A percentile compares a stretch with the other conserved stretches of the same genome.
Evolutionary conservation across 805 yeast genomes (phyloP).

Genomic region (Komagataella ulmi): DNA sequence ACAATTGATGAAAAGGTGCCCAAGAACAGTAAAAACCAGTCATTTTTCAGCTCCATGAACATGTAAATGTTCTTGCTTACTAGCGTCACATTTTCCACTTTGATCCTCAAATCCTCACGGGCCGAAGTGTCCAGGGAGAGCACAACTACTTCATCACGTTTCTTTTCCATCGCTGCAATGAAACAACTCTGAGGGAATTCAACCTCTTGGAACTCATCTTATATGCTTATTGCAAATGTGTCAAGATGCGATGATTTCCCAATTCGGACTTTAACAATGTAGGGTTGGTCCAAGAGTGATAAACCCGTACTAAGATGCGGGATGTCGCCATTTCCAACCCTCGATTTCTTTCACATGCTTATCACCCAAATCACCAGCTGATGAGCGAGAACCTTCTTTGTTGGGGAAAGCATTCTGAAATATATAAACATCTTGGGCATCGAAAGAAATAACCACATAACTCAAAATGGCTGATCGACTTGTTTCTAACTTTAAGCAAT

Average conservation of each 20-base stretch:
- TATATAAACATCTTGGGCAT: not conserved
- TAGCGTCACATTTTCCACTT: not conserved
- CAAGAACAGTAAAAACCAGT: constrained; percentile 8
- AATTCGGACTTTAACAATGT: not conserved
- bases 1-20: constrained; percentile 20
- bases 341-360: not conserved
- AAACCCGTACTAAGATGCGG: not conserved
- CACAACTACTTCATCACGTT: not conserved
- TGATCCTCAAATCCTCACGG: not conserved
- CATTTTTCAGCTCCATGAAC: constrained; percentile 6
- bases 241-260: not conserved
- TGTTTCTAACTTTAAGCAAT: not conserved
- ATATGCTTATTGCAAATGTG: not conserved
- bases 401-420: not conserved
- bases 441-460: not conserved
- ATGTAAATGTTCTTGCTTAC: not conserved
- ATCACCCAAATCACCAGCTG: not conserved
- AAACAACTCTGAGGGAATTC: not conserved
- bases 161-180: not conserved
- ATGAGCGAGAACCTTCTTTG: not conserved
- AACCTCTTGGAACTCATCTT: not conserved
- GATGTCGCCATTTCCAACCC: not conserved
- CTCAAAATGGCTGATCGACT: not conserved
- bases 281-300: not conserved
- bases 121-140: not conserved